These are phyloP conservation scores for Ophiostoma australiae DNA, from an alignment of 2,329 filamentous ascomycete genomes.

Conservation along the genomic window DNA sequence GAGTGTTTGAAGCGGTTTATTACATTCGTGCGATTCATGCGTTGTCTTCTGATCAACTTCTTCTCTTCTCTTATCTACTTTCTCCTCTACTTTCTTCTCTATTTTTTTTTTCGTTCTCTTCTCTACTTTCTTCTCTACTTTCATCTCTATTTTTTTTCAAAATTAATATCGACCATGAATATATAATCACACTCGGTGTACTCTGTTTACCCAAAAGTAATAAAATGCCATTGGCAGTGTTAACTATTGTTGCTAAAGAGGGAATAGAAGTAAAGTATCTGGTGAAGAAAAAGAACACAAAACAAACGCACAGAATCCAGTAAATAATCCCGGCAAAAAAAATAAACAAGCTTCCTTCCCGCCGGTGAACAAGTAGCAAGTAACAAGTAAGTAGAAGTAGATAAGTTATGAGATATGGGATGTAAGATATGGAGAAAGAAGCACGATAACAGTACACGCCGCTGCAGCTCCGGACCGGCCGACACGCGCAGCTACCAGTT, in stretches of 20 bases:
- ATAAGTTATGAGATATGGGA: background rate
- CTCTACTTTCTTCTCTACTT: no score
- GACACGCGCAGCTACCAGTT: background rate
- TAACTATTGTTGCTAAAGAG: background rate
- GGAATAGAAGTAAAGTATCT: slow-evolving; percentile 1
- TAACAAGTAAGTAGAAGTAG: background rate
- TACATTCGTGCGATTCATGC: no score
- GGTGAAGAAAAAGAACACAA: background rate
- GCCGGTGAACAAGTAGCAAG: background rate
- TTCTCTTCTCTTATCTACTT: no score
- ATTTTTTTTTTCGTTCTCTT: no score
- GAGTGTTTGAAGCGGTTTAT: no score
- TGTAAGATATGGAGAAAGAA: background rate
- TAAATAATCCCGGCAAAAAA: background rate
- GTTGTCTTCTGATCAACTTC: no score
- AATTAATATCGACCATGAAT: no score
- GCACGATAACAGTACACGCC: background rate
- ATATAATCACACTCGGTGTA: no score
- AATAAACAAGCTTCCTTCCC: background rate
- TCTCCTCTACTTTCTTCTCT: no score
- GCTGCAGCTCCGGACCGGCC: slow-evolving; percentile 2
- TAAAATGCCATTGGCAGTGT: background rate
- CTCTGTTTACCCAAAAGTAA: no score
- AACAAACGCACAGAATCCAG: background rate
- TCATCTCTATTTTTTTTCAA: no score